These are phyloP conservation scores for Sphagnurus paluster DNA, from an alignment of 1,284 basidiomycete species.

Conservation along the genomic window DNA sequence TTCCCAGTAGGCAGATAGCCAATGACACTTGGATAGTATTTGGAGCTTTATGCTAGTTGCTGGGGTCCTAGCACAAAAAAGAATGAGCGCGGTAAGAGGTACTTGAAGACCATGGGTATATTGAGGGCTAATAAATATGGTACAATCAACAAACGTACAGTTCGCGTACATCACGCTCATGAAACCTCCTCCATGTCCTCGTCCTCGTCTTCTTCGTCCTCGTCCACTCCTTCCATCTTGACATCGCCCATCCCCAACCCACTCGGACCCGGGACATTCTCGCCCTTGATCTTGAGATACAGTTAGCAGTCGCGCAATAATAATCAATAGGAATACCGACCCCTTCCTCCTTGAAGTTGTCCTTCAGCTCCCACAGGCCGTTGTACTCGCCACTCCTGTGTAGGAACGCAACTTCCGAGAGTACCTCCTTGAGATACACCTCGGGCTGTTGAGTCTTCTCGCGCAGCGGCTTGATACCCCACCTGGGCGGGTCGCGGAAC, in stretches of 20 bases:
- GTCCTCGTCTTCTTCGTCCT: conserved; percentile 45
- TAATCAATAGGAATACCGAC: conserved; percentile 35
- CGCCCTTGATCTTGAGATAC: conserved; percentile 50
- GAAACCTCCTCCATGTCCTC: conserved; percentile 61
- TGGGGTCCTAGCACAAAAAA: no score
- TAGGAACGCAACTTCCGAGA: conserved; percentile 79
- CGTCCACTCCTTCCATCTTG: conserved; percentile 44
- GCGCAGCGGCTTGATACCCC: conserved; percentile 81
- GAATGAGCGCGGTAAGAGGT: no score
- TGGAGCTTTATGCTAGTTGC: no score
- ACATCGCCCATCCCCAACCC: conserved; percentile 25
- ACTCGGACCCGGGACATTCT: conserved; percentile 50
- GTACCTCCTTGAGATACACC: conserved; percentile 85
- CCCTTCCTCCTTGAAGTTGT: conserved; percentile 61
- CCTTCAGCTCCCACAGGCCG: conserved; percentile 69
- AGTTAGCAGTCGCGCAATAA: neutral
- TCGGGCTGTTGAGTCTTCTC: conserved; percentile 90
- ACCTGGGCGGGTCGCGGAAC: conserved; percentile 81
- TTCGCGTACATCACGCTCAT: no score
- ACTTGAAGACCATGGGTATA: no score
- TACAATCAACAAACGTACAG: no score
- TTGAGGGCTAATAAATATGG: no score
- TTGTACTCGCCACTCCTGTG: conserved; percentile 80
- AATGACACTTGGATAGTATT: no score
- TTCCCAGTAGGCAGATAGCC: no score